These are phyloP conservation scores for Cladorrhinum sp. DNA, from an alignment of 2,329 filamentous ascomycete species.

Conservation along the genomic window DNA sequence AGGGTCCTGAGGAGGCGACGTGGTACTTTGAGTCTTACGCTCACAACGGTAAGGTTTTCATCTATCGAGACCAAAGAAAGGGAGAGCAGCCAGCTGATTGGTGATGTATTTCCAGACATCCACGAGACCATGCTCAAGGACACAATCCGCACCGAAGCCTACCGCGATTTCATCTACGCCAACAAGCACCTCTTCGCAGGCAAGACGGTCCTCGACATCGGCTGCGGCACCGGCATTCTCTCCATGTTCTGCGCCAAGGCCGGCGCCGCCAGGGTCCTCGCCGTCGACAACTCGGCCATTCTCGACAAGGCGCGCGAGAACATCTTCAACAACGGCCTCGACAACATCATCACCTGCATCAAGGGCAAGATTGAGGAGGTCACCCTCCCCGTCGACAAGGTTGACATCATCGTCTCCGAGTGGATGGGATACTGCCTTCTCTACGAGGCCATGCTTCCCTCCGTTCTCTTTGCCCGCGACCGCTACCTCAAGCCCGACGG, in stretches of 20 bases:
- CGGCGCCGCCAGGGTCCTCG: slow-evolving; percentile 80
- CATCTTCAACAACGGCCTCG: slow-evolving; percentile 74
- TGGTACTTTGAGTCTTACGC: slow-evolving; percentile 63
- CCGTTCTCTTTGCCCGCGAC: slow-evolving; percentile 83
- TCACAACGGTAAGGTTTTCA: slow-evolving; percentile 47
- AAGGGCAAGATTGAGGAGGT: slow-evolving; percentile 89
- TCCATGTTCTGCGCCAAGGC: slow-evolving; percentile 94
- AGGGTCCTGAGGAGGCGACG: slow-evolving; percentile 40
- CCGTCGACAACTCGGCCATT: slow-evolving; percentile 89
- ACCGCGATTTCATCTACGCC: slow-evolving; percentile 91
- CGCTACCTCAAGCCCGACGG: slow-evolving; percentile 77
- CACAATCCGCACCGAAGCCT: slow-evolving; percentile 79
- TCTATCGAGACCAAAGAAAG: background rate
- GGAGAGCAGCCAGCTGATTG: background rate
- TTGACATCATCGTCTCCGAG: slow-evolving; percentile 93
- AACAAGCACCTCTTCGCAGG: slow-evolving; percentile 84
- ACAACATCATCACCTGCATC: slow-evolving; percentile 71
- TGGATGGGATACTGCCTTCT: slow-evolving; percentile 97
- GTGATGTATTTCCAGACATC: slow-evolving; percentile 62
- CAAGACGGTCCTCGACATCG: slow-evolving; percentile 87
- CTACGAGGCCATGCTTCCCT: slow-evolving; percentile 95
- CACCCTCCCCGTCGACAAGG: slow-evolving; percentile 68
- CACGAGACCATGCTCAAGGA: slow-evolving; percentile 97
- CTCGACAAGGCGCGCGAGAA: slow-evolving; percentile 84
- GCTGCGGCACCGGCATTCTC: slow-evolving; percentile 82